phyloP scores from a whole-genome alignment of 148 eudicot species.

The Chenopodium album region DNA sequence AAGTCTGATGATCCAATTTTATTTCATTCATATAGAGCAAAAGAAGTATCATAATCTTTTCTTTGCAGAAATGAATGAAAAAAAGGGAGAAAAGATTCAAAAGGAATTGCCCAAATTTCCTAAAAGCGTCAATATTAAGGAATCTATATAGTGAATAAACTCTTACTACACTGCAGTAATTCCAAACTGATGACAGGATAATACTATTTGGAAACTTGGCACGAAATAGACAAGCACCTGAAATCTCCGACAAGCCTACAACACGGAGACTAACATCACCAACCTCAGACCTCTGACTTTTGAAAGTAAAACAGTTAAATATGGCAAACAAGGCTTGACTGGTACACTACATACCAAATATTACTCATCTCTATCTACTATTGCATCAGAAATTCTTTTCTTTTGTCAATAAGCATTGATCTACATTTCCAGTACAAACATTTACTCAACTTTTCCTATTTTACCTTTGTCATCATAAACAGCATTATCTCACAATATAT shows the following conservation, averaged over 20 bases:
- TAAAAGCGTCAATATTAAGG: not conserved
- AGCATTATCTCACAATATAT: not conserved
- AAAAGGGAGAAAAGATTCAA: not conserved
- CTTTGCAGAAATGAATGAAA: not conserved
- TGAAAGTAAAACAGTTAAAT: not conserved
- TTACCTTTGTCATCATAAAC: not conserved
- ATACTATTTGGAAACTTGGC: not conserved
- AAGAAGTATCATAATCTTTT: not conserved
- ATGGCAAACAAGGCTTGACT: not conserved
- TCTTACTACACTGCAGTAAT: not conserved
- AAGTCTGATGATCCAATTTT: not conserved
- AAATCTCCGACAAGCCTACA: not conserved
- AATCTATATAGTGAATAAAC: not conserved
- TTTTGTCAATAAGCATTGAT: not conserved
- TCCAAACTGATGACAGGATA: not conserved
- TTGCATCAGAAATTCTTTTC: not conserved
- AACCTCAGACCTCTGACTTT: not conserved
- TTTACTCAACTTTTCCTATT: not conserved
- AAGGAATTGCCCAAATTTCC: not conserved
- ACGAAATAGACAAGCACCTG: not conserved
- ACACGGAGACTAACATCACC: not conserved
- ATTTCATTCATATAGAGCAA: not conserved
- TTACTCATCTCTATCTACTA: not conserved
- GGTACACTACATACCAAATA: not conserved
- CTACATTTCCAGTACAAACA: not conserved